phyloP scores from a whole-genome alignment of 768 basidiomycete genomes.

The Mycena sanguinolenta region DNA sequence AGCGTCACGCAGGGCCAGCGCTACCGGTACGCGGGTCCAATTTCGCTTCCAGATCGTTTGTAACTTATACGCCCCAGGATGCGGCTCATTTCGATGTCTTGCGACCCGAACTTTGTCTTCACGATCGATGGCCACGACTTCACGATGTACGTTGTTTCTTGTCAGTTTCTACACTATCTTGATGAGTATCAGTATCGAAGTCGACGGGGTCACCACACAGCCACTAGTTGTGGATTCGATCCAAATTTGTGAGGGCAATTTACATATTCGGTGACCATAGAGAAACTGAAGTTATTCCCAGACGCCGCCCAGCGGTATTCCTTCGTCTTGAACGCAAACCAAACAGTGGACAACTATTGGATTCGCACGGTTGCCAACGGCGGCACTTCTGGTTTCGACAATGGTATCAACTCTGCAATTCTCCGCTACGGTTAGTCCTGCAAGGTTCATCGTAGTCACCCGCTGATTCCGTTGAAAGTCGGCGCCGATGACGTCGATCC shows the following conservation, averaged over 20 bases:
- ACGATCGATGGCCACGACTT: slow-evolving; percentile 45
- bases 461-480: too few relatives aligned
- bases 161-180: too few relatives aligned
- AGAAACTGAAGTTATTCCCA: neutral
- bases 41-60: neutral
- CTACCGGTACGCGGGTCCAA: slow-evolving; percentile 1
- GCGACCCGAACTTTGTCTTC: slow-evolving; percentile 29
- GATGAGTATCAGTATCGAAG: too few relatives aligned
- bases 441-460: too few relatives aligned
- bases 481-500: slow-evolving; percentile 51
- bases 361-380: slow-evolving; percentile 51
- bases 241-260: slow-evolving; percentile 52
- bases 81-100: slow-evolving; percentile 6
- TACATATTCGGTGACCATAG: neutral
- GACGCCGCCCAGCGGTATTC: slow-evolving; percentile 56
- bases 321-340: slow-evolving; percentile 59
- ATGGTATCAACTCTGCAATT: slow-evolving; percentile 65
- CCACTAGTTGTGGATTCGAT: slow-evolving; percentile 60
- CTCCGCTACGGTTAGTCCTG: too few relatives aligned
- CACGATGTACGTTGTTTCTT: too few relatives aligned
- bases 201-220: slow-evolving; percentile 46
- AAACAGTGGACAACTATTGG: slow-evolving; percentile 67
- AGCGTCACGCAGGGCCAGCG: slow-evolving; percentile 44
- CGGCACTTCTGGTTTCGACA: slow-evolving; percentile 46
- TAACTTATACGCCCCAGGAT: slow-evolving; percentile 6